A percentile compares a stretch with the other conserved stretches of the same genome.
These are phyloP conservation scores for Candida hungchunana DNA, from an alignment of 805 yeast genomes.

Conservation along the genomic window DNA sequence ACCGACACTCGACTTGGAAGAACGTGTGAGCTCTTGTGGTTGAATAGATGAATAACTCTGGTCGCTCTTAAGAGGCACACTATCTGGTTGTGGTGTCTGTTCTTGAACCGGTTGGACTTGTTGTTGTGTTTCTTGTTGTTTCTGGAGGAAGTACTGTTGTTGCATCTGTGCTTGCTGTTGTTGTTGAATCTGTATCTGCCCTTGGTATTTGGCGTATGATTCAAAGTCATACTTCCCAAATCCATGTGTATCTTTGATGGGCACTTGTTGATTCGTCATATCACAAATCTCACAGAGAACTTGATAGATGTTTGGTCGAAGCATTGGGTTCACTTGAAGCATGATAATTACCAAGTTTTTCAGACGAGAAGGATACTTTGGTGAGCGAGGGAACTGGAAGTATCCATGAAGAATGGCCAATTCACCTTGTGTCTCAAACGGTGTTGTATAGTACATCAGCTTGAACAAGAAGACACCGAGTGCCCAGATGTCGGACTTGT, in stretches of 20 bases:
- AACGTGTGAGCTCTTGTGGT: slow-evolving; percentile 20
- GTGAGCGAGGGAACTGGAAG: slow-evolving; percentile 68
- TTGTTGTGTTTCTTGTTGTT: slow-evolving; percentile 14
- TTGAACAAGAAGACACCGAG: slow-evolving; percentile 88
- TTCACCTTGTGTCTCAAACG: slow-evolving; percentile 82
- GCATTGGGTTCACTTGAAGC: slow-evolving; percentile 77
- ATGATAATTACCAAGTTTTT: slow-evolving; percentile 72
- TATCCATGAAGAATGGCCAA: slow-evolving; percentile 82
- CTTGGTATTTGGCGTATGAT: slow-evolving; percentile 49
- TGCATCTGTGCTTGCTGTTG: slow-evolving; percentile 35
- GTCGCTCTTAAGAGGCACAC: slow-evolving; percentile 1
- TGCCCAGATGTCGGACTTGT: slow-evolving; percentile 96
- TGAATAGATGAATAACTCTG: slow-evolving; percentile 9
- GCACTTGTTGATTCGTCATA: slow-evolving; percentile 48
- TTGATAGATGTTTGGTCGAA: slow-evolving; percentile 86
- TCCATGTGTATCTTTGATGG: slow-evolving; percentile 40
- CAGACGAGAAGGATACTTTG: slow-evolving; percentile 65
- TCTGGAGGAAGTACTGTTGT: slow-evolving; percentile 17
- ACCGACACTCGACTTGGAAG: slow-evolving; percentile 25
- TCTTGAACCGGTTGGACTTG: slow-evolving; percentile 16
- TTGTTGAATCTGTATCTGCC: slow-evolving; percentile 32
- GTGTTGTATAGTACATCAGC: slow-evolving; percentile 88
- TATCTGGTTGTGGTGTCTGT: slow-evolving; percentile 10
- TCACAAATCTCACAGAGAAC: slow-evolving; percentile 60
- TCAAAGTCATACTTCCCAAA: slow-evolving; percentile 54